Evolutionary conservation across 345 rosid species (phyloP).

Genomic region (Adansonia digitata): DNA sequence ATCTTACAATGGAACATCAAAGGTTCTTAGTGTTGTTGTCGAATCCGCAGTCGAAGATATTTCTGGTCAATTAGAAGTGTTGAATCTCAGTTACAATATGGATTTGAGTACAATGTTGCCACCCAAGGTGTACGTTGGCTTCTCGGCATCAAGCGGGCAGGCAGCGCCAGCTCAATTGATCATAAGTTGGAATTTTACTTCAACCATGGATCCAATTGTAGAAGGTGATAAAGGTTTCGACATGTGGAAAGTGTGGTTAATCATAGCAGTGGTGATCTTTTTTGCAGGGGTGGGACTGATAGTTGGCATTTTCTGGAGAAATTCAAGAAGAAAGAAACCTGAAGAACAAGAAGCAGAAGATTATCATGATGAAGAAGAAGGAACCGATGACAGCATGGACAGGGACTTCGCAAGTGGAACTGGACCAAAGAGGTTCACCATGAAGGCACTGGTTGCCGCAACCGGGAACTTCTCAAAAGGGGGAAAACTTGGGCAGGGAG

Average conservation of each 20-base stretch:
- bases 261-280: not conserved
- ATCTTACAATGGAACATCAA: not conserved
- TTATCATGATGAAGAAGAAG: not conserved
- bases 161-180: not conserved
- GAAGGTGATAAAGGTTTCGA: not conserved
- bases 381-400: not conserved
- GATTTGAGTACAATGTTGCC: not conserved
- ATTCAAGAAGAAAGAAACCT: not conserved
- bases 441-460: conserved; percentile 20
- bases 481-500: conserved; percentile 31
- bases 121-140: not conserved
- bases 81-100: not conserved
- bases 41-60: not conserved
- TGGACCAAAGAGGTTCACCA: conserved; percentile 27
- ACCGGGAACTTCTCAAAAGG: conserved; percentile 25
- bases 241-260: not conserved
- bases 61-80: too few relatives aligned
- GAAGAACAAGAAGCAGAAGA: not conserved
- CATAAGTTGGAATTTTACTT: conserved; percentile 1
- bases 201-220: not conserved
- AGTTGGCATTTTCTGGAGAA: not conserved
- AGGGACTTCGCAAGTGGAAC: conserved; percentile 10
- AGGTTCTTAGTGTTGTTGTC: not conserved
- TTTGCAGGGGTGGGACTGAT: not conserved
- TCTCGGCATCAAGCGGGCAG: conserved; percentile 2